These are phyloP conservation scores for Zizania latifolia DNA, from an alignment of 176 grass and related monocot species.

Conservation along the genomic window DNA sequence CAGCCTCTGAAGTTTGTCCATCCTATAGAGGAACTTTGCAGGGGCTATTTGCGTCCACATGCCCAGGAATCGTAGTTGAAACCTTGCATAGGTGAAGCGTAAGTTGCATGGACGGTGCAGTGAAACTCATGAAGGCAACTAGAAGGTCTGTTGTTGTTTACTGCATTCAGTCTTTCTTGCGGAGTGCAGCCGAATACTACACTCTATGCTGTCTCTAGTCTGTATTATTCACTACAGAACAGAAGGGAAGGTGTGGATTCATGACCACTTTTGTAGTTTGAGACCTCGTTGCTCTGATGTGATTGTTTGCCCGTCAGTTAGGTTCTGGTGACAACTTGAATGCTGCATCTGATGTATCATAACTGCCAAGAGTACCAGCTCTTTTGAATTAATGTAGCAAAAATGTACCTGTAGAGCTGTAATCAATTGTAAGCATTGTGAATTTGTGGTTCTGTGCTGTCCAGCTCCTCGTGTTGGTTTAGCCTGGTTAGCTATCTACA, in stretches of 20 bases:
- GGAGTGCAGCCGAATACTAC: neutral
- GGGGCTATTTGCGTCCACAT: slow-evolving; percentile 25
- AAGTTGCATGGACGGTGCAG: neutral
- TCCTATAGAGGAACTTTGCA: slow-evolving; percentile 25
- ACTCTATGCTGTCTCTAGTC: neutral
- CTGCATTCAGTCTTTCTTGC: neutral
- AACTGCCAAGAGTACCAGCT: slow-evolving; percentile 6
- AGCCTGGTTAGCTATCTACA: too few species aligned
- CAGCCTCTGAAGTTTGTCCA: slow-evolving; percentile 22
- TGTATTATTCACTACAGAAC: neutral
- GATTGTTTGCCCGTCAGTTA: neutral
- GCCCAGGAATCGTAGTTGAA: slow-evolving; percentile 18
- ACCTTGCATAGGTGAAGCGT: neutral
- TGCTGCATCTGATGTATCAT: slow-evolving; percentile 21
- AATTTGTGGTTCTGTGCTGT: neutral
- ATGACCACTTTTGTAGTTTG: neutral
- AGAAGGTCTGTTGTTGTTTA: neutral
- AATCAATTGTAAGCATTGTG: neutral
- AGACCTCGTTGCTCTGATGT: neutral
- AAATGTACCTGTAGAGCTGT: neutral
- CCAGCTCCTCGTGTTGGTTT: neutral
- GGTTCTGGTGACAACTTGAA: slow-evolving; percentile 27
- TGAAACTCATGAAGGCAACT: neutral
- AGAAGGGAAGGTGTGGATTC: neutral
- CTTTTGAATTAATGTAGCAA: neutral